Conservation (phyloP, 202 grass and related monocot genomes). For the Setaria viridis region DNA sequence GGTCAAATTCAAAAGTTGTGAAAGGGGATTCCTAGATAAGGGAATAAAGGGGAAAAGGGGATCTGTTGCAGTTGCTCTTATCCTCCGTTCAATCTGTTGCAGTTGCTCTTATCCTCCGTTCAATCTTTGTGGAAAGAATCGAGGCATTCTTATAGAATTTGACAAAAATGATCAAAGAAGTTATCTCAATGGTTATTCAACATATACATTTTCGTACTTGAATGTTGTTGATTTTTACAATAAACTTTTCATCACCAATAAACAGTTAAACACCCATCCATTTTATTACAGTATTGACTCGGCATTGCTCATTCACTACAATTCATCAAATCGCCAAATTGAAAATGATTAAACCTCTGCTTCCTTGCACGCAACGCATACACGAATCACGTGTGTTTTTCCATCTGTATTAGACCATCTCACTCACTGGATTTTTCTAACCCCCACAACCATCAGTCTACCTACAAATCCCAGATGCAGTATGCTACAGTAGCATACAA, state of each 20-base stretch:
- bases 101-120: no score
- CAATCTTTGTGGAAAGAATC: no score
- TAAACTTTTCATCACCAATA: no score
- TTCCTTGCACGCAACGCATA: conserved; percentile 53
- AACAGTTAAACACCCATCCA: no score
- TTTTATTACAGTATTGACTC: no score
- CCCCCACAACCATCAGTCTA: not conserved
- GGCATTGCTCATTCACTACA: not conserved
- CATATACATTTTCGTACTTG: conserved; percentile 1
- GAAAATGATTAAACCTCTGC: not conserved
- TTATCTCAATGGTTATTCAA: not conserved
- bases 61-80: no score
- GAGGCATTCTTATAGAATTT: not conserved
- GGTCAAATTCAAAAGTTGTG: no score
- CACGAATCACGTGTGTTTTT: conserved; percentile 24
- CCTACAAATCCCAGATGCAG: not conserved
- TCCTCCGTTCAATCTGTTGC: no score
- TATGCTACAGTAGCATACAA: not conserved
- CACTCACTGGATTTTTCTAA: not conserved
- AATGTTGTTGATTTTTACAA: no score
- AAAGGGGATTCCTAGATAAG: no score
- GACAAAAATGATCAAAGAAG: not conserved
- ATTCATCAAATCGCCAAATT: not conserved
- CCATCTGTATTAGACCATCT: not conserved
- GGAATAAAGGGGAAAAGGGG: no score